Evolutionary conservation across 1,284 basidiomycete species (phyloP), one percentile per base, ranked within the genome.

Genomic region (Xanthoconium separans): DNA sequence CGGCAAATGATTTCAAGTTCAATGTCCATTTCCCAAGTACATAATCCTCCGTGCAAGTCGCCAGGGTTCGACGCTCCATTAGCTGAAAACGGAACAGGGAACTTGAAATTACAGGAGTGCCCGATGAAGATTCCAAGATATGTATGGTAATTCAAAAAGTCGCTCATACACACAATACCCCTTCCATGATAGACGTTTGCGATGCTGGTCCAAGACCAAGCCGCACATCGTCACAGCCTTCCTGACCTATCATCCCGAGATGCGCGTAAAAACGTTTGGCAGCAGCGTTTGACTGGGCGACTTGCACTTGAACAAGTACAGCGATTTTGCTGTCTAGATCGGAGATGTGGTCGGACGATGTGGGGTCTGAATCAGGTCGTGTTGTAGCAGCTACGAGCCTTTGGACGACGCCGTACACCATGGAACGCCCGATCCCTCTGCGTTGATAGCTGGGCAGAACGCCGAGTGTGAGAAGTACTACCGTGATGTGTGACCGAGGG

Each of bases 391-490:
- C 2, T 47, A 68, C 55, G 10, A 68, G 48, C 43, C 54, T 65
- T 16, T 59, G 65, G 11, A 70, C 63, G 20, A 77, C 72, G 41
- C 69, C 65, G 50, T 66, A 68, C 20, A 84, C 68, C 31, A 84
- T 77, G 5, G 70, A 72, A n/a, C 75, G 75, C 6, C 79, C 82
- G 37, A 84, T 69, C 15, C 80, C 79, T 43, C 59, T 68, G 15
- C 79, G 70, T 53, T 72, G 81, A 62, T 75, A 77, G 0, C 68
- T 57, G 6, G 81, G 78, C 16, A 76, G 65, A 18, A 84, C 80
- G n/a, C 82, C 82, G 0, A 84, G 76, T 11, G 82, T 83, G 53
- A 84, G 78, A 62, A 84, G 76, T 5, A 27, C 7, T 27, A 27
- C 3, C 56, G 78, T 78, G 16, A 82, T 44, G 4, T 47, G 57